phyloP scores from a whole-genome alignment of 2,329 filamentous ascomycete genomes.

The Colletotrichum viniferum region DNA sequence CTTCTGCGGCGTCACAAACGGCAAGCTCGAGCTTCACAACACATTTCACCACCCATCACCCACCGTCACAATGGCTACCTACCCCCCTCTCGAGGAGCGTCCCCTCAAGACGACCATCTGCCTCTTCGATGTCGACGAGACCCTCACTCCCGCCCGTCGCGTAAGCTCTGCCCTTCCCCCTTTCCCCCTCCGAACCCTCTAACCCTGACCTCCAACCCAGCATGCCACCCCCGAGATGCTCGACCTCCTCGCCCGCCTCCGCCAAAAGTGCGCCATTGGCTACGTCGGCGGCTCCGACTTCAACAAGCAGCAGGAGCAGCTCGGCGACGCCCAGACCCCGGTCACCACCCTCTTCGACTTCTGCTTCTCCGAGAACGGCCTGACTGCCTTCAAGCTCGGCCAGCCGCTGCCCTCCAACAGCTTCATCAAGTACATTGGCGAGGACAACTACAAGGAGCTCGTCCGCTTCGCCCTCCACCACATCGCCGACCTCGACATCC shows the following conservation, averaged over 20 bases:
- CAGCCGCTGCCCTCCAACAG: conserved; percentile 75
- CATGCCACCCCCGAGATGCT: conserved; percentile 81
- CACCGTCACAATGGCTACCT: conserved; percentile 33
- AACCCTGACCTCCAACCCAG: conserved; percentile 41
- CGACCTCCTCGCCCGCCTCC: conserved; percentile 75
- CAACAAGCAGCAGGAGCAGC: conserved; percentile 93
- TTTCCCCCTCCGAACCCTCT: not conserved
- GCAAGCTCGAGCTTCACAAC: not conserved
- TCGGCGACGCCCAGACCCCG: conserved; percentile 68
- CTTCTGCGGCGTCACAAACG: not conserved
- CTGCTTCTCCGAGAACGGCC: conserved; percentile 95
- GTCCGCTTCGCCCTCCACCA: conserved; percentile 80
- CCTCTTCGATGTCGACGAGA: conserved; percentile 96
- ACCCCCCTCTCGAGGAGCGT: conserved; percentile 80
- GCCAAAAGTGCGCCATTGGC: conserved; percentile 87
- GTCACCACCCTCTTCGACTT: conserved; percentile 94
- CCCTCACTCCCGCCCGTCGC: conserved; percentile 80
- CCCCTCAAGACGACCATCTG: conserved; percentile 91
- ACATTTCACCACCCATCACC: not conserved
- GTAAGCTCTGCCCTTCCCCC: conserved; percentile 52
- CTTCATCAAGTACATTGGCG: conserved; percentile 93
- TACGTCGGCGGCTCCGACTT: conserved; percentile 94
- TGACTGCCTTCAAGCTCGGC: conserved; percentile 88
- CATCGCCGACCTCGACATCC: conserved; percentile 82
- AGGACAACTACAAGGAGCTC: conserved; percentile 79